Evolutionary conservation across 2,329 filamentous ascomycete genomes (phyloP).

Genomic region (Neopestalotiopsis rosae): DNA sequence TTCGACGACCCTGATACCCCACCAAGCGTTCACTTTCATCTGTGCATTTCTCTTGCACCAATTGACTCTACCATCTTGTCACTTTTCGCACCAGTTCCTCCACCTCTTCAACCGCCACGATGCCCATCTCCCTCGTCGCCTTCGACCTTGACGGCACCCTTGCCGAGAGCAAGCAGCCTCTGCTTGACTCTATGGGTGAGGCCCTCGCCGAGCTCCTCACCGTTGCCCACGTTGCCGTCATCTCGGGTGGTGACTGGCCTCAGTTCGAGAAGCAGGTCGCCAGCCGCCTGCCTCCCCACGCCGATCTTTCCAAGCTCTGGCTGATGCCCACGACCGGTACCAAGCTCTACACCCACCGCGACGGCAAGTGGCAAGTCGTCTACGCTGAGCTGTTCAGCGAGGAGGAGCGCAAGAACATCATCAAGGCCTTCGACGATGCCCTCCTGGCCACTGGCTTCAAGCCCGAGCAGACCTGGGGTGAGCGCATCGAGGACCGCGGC

Average conservation of each 20-base stretch:
- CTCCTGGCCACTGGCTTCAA: slow-evolving; percentile 42
- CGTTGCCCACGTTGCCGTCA: slow-evolving; percentile 45
- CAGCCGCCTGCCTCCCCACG: slow-evolving; percentile 39
- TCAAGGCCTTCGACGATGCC: slow-evolving; percentile 39
- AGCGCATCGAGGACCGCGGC: slow-evolving; percentile 46
- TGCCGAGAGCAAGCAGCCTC: slow-evolving; percentile 41
- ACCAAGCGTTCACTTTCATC: background rate
- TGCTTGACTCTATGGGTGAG: slow-evolving; percentile 38
- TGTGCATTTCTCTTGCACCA: background rate
- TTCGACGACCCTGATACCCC: background rate
- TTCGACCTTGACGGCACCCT: slow-evolving; percentile 45
- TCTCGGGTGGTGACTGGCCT: slow-evolving; percentile 47
- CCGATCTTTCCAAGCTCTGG: slow-evolving; percentile 44
- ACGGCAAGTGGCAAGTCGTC: slow-evolving; percentile 24
- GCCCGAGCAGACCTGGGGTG: slow-evolving; percentile 44
- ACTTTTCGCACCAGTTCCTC: background rate
- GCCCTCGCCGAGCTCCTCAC: slow-evolving; percentile 40
- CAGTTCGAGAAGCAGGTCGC: slow-evolving; percentile 47
- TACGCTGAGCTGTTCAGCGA: slow-evolving; percentile 45
- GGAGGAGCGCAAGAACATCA: slow-evolving; percentile 34
- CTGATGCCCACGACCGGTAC: slow-evolving; percentile 49
- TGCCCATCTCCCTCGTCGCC: slow-evolving; percentile 37
- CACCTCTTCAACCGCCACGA: slow-evolving; percentile 1
- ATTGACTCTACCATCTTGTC: slow-evolving; percentile 4
- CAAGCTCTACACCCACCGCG: slow-evolving; percentile 42